phyloP scores from a whole-genome alignment of 2,329 filamentous ascomycete species.

The Aureobasidium sp. region DNA sequence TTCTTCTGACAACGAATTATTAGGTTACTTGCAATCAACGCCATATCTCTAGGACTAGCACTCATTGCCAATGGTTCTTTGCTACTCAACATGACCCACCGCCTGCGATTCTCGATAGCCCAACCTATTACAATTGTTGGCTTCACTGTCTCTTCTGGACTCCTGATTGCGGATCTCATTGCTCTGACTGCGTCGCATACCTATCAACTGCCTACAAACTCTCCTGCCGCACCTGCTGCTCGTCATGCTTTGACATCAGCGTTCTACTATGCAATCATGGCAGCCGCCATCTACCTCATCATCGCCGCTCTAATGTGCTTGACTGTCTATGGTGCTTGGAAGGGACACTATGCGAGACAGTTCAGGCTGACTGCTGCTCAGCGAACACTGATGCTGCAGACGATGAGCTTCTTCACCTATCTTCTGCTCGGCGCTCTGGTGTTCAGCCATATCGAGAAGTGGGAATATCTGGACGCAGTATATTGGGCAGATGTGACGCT shows the following conservation, averaged over 20 bases:
- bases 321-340: constrained; percentile 50
- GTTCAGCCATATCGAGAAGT: constrained; percentile 44
- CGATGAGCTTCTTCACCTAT: constrained; percentile 44
- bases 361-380: constrained; percentile 52
- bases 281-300: constrained; percentile 50
- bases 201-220: constrained; percentile 36
- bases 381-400: constrained; percentile 49
- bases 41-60: constrained; percentile 48
- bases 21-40: constrained; percentile 49
- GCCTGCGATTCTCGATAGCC: constrained; percentile 48
- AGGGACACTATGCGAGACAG: constrained; percentile 48
- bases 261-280: constrained; percentile 55
- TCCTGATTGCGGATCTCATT: constrained; percentile 48
- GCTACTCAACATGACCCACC: constrained; percentile 53
- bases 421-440: constrained; percentile 42
- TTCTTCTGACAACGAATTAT: not conserved
- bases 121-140: constrained; percentile 55
- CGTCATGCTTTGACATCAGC: constrained; percentile 47
- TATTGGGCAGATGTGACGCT: constrained; percentile 53
- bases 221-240: constrained; percentile 17
- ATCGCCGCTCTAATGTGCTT: constrained; percentile 49
- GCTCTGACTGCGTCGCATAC: constrained; percentile 38
- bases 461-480: constrained; percentile 48
- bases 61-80: constrained; percentile 49
- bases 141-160: constrained; percentile 48